These are phyloP conservation scores for Arthrobotrys conoides DNA, from an alignment of 2,329 filamentous ascomycete genomes.

Conservation along the genomic window DNA sequence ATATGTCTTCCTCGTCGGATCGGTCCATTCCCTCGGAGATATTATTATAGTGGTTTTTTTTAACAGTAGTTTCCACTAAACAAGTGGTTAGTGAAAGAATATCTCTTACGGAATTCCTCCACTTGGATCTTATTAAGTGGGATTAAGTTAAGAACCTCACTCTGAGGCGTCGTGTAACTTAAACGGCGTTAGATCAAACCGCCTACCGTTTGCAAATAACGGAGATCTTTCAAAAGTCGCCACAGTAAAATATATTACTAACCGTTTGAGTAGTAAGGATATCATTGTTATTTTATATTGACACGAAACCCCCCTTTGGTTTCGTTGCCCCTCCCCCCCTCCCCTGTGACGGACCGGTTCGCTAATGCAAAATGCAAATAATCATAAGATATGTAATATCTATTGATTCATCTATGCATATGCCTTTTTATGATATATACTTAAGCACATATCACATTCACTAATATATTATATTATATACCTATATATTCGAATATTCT, in stretches of 20 bases:
- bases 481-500: neutral
- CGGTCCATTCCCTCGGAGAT: slow-evolving; percentile 14
- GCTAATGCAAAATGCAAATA: neutral
- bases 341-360: neutral
- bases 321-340: too few relatives aligned
- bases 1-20: slow-evolving; percentile 10
- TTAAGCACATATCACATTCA: neutral
- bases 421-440: neutral
- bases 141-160: neutral
- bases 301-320: slow-evolving; percentile 5
- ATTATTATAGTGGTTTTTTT: neutral
- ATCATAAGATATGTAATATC: neutral
- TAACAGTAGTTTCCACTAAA: neutral
- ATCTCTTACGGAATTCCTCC: slow-evolving; percentile 11
- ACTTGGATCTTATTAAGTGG: neutral
- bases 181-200: slow-evolving; percentile 11
- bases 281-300: neutral
- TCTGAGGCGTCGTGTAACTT: slow-evolving; percentile 14
- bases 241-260: neutral
- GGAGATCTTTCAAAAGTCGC: slow-evolving; percentile 1
- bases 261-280: too few relatives aligned
- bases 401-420: too few relatives aligned
- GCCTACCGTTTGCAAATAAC: neutral
- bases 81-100: slow-evolving; percentile 7
- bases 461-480: neutral